Evolutionary conservation across 208 protist species (phyloP), one percentile per base, ranked within the genome.

Genomic region (Trichomonas gallinae): DNA sequence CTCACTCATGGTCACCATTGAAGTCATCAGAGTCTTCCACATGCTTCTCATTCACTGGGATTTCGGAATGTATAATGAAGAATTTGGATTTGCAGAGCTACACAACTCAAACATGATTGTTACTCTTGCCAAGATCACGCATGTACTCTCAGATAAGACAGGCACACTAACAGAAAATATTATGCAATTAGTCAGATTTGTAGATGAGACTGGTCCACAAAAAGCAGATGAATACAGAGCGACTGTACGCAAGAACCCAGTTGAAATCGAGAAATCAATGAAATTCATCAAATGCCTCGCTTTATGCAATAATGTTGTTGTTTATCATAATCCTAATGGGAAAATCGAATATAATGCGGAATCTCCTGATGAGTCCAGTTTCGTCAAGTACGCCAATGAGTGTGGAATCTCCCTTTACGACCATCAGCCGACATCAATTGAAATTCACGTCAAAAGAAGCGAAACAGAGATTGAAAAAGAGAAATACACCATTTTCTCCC

Each of bases 111-210:
- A 98, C 17, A 98, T 99, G 40, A 98, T 99, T 0, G 99, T 99
- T 97, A 99, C 99, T 97, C 97, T 99, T 1, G 99, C 99, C 36
- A 98, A 98, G 34, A 98, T 99, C 45, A 98, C 98, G 85, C 99
- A 99, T 97, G 97, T 99, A 51, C 98, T 99, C 85, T 98, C 98
- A 21, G 99, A 99, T 98, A 99, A 99, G 97, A 99, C 99, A 21
- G 99, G 99, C 44, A 99, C 99, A 51, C 97, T 99, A 13, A 99
- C 99, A 4, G 96, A 96, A 38, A 98, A 98, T 93, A 26, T 49
- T 3, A 91, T 91, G 83, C n/a, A 91, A 48, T 38, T 91, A 31
- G 36, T 91, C 8, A 23, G 42, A n/a, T 91, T 91, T 48, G 36
- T 45, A 34, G 42, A 91, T 91, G 42, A 91, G 48, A 91, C 10